Evolutionary conservation across 495 filamentous ascomycete species (phyloP).

Genomic region (Gamarada debralockiae): DNA sequence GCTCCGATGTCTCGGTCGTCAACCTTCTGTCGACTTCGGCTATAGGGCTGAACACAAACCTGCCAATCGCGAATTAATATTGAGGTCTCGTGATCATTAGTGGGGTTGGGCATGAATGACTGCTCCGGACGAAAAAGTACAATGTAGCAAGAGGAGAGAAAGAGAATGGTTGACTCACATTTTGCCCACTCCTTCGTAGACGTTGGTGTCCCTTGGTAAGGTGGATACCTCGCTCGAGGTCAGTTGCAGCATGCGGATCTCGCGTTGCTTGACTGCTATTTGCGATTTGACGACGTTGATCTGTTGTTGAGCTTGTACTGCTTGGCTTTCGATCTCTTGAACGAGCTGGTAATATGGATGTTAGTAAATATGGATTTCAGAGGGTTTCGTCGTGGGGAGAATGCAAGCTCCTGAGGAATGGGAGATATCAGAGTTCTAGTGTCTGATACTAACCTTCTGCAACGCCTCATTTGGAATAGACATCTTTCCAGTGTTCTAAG

Average conservation of each 20-base stretch:
- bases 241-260: slow-evolving; percentile 83
- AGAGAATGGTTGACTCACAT: slow-evolving; percentile 59
- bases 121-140: slow-evolving; percentile 1
- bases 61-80: slow-evolving; percentile 32
- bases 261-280: slow-evolving; percentile 80
- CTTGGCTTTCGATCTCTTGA: slow-evolving; percentile 89
- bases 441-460: slow-evolving; percentile 66
- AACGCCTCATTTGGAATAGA: slow-evolving; percentile 94
- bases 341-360: slow-evolving; percentile 57
- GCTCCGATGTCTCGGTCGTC: slow-evolving; percentile 65
- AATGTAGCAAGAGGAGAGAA: neutral
- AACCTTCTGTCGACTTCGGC: slow-evolving; percentile 71
- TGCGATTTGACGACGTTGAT: slow-evolving; percentile 84
- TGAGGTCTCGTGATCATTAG: slow-evolving; percentile 21
- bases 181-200: slow-evolving; percentile 95
- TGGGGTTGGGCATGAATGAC: slow-evolving; percentile 14
- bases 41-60: slow-evolving; percentile 83
- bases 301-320: slow-evolving; percentile 84
- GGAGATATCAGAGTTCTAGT: neutral
- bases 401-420: neutral
- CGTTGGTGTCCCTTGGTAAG: slow-evolving; percentile 71
- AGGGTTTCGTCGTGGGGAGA: no score
- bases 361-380: slow-evolving; percentile 2
- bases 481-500: slow-evolving; percentile 49
- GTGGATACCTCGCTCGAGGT: slow-evolving; percentile 77